Evolutionary conservation across 345 rosid species (phyloP).

Genomic region (Melastoma malabathricum): DNA sequence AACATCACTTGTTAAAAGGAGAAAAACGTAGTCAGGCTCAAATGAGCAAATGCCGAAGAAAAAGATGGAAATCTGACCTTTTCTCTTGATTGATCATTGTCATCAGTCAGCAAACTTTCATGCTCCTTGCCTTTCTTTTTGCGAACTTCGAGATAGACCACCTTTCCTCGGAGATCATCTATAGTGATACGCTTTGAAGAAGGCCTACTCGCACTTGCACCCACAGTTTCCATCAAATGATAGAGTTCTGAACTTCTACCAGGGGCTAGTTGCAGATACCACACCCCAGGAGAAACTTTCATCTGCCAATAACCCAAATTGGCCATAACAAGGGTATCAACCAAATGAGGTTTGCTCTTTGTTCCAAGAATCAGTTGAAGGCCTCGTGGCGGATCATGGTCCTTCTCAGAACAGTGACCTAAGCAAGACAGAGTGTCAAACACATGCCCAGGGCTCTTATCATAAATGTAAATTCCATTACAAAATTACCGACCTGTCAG

Average conservation of each 20-base stretch:
- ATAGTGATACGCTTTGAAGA: conserved; percentile 64
- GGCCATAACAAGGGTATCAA: conserved; percentile 98
- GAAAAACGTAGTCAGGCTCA: neutral
- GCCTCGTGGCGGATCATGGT: conserved; percentile 93
- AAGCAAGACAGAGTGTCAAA: conserved; percentile 6
- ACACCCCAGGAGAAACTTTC: conserved; percentile 98
- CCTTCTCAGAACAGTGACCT: conserved; percentile 99
- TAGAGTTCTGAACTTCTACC: conserved; percentile 94
- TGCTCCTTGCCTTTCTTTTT: conserved; percentile 90
- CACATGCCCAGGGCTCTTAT: too few species aligned
- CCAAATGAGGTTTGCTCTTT: conserved; percentile 75
- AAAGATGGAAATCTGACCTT: conserved; percentile 25
- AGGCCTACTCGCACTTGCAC: conserved; percentile 28
- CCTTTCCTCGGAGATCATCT: conserved; percentile 87
- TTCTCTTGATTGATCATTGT: conserved; percentile 30
- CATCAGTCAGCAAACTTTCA: conserved; percentile 65
- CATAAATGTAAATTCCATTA: neutral
- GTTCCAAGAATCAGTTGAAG: conserved; percentile 99
- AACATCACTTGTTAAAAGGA: neutral
- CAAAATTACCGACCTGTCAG: conserved; percentile 58
- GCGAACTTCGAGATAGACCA: conserved; percentile 78
- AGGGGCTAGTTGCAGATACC: conserved; percentile 96
- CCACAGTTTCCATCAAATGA: conserved; percentile 40
- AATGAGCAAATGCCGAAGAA: neutral
- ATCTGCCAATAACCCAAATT: conserved; percentile 99